Conservation (phyloP, 2,329 filamentous ascomycete species). For the Paecilomyces formosus region DNA sequence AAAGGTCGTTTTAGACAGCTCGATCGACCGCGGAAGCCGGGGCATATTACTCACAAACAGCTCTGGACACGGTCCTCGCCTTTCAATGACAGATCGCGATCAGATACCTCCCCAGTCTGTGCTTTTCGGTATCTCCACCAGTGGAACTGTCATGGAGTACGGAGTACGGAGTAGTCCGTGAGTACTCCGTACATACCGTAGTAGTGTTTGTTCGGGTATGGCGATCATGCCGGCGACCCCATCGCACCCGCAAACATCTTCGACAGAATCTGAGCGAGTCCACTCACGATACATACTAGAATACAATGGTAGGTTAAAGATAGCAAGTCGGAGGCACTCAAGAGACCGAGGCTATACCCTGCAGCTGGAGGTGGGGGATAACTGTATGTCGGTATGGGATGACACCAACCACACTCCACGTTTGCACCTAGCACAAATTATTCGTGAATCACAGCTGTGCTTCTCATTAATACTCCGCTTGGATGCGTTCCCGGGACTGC, state of each 20-base stretch:
- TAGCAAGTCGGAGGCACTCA: background rate
- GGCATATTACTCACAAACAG: background rate
- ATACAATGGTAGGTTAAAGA: background rate
- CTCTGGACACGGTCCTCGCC: background rate
- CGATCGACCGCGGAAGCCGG: background rate
- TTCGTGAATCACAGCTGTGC: background rate
- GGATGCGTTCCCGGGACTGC: background rate
- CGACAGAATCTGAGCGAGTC: background rate
- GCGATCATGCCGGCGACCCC: background rate
- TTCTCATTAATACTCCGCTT: background rate
- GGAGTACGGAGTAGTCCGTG: no score
- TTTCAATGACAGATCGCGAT: background rate
- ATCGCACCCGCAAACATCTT: background rate
- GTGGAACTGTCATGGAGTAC: background rate
- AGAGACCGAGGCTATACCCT: background rate
- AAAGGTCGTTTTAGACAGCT: background rate
- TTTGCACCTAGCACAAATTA: background rate
- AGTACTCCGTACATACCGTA: no score
- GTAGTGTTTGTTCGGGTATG: background rate
- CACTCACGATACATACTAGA: background rate
- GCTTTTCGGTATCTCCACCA: background rate
- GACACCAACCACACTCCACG: background rate
- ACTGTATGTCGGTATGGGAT: background rate
- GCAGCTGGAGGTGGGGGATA: background rate
- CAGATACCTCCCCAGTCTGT: background rate